These are phyloP conservation scores for Globisporangium radiosum DNA, from an alignment of 352 stramenopile species.

Conservation along the genomic window DNA sequence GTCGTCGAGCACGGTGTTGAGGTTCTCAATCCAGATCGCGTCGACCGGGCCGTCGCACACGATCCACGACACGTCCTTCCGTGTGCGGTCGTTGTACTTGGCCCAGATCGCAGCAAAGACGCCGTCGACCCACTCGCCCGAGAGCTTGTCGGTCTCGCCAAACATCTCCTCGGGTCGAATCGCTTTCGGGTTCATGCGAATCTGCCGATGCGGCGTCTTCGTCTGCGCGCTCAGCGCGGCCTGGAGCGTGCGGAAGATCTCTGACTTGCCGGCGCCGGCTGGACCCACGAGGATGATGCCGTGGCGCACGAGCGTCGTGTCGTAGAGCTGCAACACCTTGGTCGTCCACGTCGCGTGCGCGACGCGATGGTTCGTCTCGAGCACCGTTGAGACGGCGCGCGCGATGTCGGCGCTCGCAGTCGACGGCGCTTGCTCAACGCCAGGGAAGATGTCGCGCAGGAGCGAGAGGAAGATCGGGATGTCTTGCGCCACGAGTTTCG, in stretches of 20 bases:
- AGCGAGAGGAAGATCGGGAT: conserved; percentile 90
- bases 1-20: conserved; percentile 94
- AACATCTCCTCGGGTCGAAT: conserved; percentile 80
- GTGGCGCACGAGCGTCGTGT: conserved; percentile 90
- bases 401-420: conserved; percentile 73
- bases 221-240: conserved; percentile 50
- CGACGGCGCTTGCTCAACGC: conserved; percentile 33
- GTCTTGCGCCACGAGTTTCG: conserved; percentile 91
- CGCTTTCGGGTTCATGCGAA: conserved; percentile 80
- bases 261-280: conserved; percentile 73
- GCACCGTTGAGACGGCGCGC: conserved; percentile 54
- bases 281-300: conserved; percentile 88
- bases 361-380: conserved; percentile 64
- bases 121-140: conserved; percentile 64
- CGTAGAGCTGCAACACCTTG: conserved; percentile 91
- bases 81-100: conserved; percentile 82
- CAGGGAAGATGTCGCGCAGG: conserved; percentile 83
- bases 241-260: conserved; percentile 66
- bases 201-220: conserved; percentile 60
- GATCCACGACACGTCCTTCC: conserved; percentile 87
- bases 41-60: conserved; percentile 93
- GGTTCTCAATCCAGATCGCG: conserved; percentile 93
- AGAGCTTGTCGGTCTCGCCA: conserved; percentile 72
- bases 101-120: conserved; percentile 82
- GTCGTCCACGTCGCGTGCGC: conserved; percentile 64